Evolutionary conservation across 2,329 filamentous ascomycete species (phyloP), one percentile per base, ranked within the genome.

Genomic region (Blumeriella jaapii): DNA sequence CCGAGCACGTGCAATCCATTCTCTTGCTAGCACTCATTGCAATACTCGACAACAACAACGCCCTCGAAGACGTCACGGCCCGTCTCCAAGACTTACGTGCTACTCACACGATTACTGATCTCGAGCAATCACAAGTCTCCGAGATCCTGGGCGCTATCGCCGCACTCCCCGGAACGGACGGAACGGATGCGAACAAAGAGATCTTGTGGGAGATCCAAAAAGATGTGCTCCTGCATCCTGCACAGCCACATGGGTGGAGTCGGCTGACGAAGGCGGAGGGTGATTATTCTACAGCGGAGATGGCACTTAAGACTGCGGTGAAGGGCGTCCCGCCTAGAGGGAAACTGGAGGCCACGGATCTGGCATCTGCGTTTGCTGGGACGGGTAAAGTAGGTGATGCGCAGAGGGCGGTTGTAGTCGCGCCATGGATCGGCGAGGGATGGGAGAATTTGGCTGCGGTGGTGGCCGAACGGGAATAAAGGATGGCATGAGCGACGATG

Each of bases 11-110:
- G 1, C 79, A 78, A 43, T 80, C 85, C 0, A 74, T 93, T 1
- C 70, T 86, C 1, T 68, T 96, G 3, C 67, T 98, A 0, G 87
- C 86, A 1, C 78, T 84, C 2, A 82, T 96, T 47, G 84, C 85
- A 0, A 65, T 93, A 2, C 60, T 95, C 0, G 85, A 94, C 40
- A 68, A 74, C 11, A 87, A 95, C 51, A 64, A 68, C 13, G 85
- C 78, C 2, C 63, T 89, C 6, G 81, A 85, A 36, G 87, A 86
- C 0, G 86, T 94, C 1, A 67, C 74, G 3, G 74, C 81, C 5
- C 85, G 93, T 53, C 68, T 98, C 8, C 69, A 84, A 29, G 64
- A 62, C 2, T 66, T 95, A 29, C 74, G 85, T 19, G 81, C 76
- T 1, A 74, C 71, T 34, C 71, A 80, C 33, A 67, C 67, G 31